Percentiles rank a stretch among this genome's conserved stretches.
Evolutionary conservation across 2,329 filamentous ascomycete genomes (phyloP).

Genomic region (Cladophialophora carrionii): DNA sequence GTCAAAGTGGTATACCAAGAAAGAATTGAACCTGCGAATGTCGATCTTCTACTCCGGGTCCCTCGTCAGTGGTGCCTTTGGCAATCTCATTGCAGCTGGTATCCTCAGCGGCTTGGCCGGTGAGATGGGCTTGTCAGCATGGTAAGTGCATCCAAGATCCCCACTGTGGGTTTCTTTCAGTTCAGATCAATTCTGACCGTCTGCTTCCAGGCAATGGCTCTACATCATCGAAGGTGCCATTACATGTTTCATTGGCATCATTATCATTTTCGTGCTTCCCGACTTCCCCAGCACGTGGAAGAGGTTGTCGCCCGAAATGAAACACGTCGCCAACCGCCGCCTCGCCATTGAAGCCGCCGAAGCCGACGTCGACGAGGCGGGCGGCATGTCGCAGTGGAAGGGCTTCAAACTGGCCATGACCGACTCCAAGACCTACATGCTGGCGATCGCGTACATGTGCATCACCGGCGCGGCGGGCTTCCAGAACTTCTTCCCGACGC

Average conservation of each 20-base stretch:
- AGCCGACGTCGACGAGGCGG: constrained; percentile 54
- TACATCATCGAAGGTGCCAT: constrained; percentile 61
- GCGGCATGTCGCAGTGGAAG: constrained; percentile 53
- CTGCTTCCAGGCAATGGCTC: constrained; percentile 55
- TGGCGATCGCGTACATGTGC: constrained; percentile 55
- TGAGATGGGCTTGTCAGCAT: constrained; percentile 62
- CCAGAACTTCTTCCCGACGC: constrained; percentile 62
- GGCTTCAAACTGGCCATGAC: constrained; percentile 57
- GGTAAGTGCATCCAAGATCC: constrained; percentile 46
- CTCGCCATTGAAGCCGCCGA: constrained; percentile 57
- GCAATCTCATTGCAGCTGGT: constrained; percentile 58
- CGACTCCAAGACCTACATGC: constrained; percentile 49
- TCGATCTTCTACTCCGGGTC: constrained; percentile 64
- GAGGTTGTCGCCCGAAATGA: constrained; percentile 50
- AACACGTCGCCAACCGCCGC: constrained; percentile 52
- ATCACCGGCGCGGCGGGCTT: constrained; percentile 57
- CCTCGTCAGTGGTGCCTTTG: constrained; percentile 57
- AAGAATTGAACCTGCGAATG: constrained; percentile 58
- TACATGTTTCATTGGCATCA: constrained; percentile 49
- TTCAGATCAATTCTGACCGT: background rate
- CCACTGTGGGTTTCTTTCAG: background rate
- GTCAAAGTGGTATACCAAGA: constrained; percentile 65
- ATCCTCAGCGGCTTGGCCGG: constrained; percentile 55
- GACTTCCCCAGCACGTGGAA: constrained; percentile 53
- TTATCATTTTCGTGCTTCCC: constrained; percentile 44